Base-by-base conservation (phyloP, 2,329 filamentous ascomycete genomes). In the Sphaerulina vaccinii region DNA sequence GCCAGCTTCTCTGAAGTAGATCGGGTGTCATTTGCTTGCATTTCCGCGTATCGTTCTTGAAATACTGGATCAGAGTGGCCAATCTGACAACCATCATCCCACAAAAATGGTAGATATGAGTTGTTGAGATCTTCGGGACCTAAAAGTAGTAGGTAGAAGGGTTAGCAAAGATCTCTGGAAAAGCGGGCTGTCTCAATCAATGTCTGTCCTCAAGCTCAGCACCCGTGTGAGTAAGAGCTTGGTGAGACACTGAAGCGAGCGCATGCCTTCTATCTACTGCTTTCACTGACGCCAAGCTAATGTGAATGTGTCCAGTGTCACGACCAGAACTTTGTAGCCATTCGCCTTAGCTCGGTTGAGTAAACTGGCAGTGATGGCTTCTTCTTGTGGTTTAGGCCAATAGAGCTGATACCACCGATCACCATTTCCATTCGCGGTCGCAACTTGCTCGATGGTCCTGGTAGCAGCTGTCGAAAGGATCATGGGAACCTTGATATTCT, bases 261-360 rank as follows among this genome's bases (percentile, higher is more conserved):
- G n/a, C n/a, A n/a, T n/a, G n/a, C n/a, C n/a, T n/a, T n/a, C n/a
- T n/a, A n/a, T n/a, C n/a, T n/a, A n/a, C n/a, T n/a, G n/a, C n/a
- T n/a, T n/a, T n/a, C n/a, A n/a, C n/a, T n/a, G n/a, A 29, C 87
- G 75, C 85, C 86, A 90, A 1, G 79, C 80, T 27, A 90, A 73
- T 10, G 78, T 77, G 69, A 82, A 87, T 0, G 85, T 89, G 67
- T 90, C 87, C 0, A 89, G 73, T 0, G 87, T 90, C 1, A 90
- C 83, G 5, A 90, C 80, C 0, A 90, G 74, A 0, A 83, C 84
- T 27, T 75, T 77, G 69, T 78, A 90, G 1, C 85, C 86, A 24
- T 73, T 77, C 0, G 71, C 73, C 61, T 81, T 82, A 0, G 85
- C 87, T 0, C 85, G 77, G 2, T 69, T 66, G 5, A 90, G 73